phyloP scores from a whole-genome alignment of 306 rosid species.

The Ormosia emarginata region DNA sequence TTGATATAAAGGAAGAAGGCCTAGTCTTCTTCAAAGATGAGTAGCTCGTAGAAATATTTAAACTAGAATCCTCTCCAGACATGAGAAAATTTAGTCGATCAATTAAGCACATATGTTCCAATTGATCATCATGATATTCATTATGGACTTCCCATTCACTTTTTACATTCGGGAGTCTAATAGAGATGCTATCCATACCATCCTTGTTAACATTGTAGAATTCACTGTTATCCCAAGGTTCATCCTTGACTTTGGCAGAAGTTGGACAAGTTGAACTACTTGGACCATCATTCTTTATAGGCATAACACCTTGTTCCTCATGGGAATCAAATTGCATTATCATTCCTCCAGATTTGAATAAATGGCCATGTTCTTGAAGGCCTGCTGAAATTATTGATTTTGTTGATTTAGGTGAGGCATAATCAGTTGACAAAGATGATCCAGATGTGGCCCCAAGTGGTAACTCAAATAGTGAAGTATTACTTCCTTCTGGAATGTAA shows the following conservation, averaged over 20 bases:
- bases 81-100: conserved; percentile 55
- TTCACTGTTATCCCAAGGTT: conserved; percentile 47
- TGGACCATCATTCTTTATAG: conserved; percentile 23
- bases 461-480: conserved; percentile 25
- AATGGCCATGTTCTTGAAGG: conserved; percentile 30
- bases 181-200: conserved; percentile 31
- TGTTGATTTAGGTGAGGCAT: background rate
- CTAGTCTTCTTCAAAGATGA: conserved; percentile 28
- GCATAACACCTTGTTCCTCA: conserved; percentile 34
- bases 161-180: conserved; percentile 37
- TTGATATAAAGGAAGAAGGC: conserved; percentile 32
- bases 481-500: conserved; percentile 31
- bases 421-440: conserved; percentile 17
- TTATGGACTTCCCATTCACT: conserved; percentile 36
- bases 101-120: conserved; percentile 53
- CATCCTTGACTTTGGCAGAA: conserved; percentile 57
- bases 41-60: conserved; percentile 19
- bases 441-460: conserved; percentile 12
- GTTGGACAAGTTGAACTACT: conserved; percentile 35
- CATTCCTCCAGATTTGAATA: conserved; percentile 21
- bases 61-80: conserved; percentile 30
- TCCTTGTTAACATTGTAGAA: conserved; percentile 25
- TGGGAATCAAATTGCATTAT: conserved; percentile 33
- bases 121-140: conserved; percentile 37
- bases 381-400: conserved; percentile 6